A percentile compares a stretch with the other conserved stretches of the same genome.
Conservation (phyloP, 2,329 filamentous ascomycete genomes). For the Thielaviopsis populi region DNA sequence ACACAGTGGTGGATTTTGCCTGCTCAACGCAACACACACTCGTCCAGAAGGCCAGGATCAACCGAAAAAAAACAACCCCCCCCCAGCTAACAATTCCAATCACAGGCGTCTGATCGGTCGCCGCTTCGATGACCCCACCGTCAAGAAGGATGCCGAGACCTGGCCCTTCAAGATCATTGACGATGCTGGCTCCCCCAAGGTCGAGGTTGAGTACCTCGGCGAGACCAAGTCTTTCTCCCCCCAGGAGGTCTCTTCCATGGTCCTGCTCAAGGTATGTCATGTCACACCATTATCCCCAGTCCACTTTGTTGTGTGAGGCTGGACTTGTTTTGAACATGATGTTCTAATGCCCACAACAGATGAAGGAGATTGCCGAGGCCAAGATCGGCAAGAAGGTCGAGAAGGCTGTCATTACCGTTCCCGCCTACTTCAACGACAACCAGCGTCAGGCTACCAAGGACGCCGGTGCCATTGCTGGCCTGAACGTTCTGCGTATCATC, state of each 20-base stretch:
- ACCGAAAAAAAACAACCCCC: too few relatives aligned
- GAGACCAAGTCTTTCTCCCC: slow-evolving; percentile 94
- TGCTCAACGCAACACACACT: not conserved
- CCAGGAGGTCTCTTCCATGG: slow-evolving; percentile 98
- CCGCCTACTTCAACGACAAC: slow-evolving; percentile 99
- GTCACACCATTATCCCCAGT: not conserved
- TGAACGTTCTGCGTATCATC: slow-evolving; percentile 99
- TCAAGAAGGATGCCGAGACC: slow-evolving; percentile 97
- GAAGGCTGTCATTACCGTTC: slow-evolving; percentile 98
- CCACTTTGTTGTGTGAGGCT: not conserved
- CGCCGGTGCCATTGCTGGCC: slow-evolving; percentile 88
- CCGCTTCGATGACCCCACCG: slow-evolving; percentile 83
- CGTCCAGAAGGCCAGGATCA: not conserved
- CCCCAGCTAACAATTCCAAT: not conserved
- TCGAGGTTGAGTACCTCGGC: slow-evolving; percentile 89
- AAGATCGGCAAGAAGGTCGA: slow-evolving; percentile 98
- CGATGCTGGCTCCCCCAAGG: slow-evolving; percentile 72
- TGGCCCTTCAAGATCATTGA: slow-evolving; percentile 99
- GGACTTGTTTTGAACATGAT: not conserved
- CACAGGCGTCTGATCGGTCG: slow-evolving; percentile 89
- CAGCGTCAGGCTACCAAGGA: slow-evolving; percentile 99
- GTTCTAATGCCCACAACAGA: slow-evolving; percentile 37
- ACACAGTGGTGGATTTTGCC: not conserved
- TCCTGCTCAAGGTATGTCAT: slow-evolving; percentile 76
- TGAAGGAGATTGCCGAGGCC: slow-evolving; percentile 97